Evolutionary conservation across 2,329 filamentous ascomycete genomes (phyloP).

Genomic region (Arthrobotrys pseudoclavata): DNA sequence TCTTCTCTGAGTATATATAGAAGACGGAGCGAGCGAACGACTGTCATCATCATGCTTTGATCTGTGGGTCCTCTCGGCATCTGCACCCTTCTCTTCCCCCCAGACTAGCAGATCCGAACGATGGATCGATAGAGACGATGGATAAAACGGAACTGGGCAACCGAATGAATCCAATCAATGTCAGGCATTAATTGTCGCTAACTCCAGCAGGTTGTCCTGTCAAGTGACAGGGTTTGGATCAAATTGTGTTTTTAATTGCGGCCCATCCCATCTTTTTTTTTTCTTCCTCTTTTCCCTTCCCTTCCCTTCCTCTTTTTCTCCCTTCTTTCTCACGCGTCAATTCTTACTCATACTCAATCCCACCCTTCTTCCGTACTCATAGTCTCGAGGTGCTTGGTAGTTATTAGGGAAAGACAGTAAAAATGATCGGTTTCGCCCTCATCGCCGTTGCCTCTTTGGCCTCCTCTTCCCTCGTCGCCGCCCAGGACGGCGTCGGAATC

Average conservation of each 20-base stretch:
- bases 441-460: conserved; percentile 34
- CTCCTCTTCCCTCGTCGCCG: conserved; percentile 31
- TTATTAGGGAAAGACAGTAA: neutral
- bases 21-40: neutral
- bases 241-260: conserved; percentile 5
- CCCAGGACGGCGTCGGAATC: conserved; percentile 44
- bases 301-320: neutral
- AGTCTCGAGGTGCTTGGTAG: no score
- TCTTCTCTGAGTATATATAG: neutral
- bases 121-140: no score
- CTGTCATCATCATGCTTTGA: neutral
- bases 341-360: neutral
- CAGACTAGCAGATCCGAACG: no score
- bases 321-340: conserved; percentile 24
- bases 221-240: neutral
- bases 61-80: neutral
- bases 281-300: conserved; percentile 2
- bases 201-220: neutral
- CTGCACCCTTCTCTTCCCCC: neutral
- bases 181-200: no score
- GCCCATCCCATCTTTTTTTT: conserved; percentile 17
- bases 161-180: no score
- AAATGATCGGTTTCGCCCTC: conserved; percentile 36
- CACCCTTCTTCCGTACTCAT: neutral
- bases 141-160: no score